Evolutionary conservation across 257 asterid genomes (phyloP), one percentile per base, ranked within the genome.

Genomic region (Fraxinus pennsylvanica): DNA sequence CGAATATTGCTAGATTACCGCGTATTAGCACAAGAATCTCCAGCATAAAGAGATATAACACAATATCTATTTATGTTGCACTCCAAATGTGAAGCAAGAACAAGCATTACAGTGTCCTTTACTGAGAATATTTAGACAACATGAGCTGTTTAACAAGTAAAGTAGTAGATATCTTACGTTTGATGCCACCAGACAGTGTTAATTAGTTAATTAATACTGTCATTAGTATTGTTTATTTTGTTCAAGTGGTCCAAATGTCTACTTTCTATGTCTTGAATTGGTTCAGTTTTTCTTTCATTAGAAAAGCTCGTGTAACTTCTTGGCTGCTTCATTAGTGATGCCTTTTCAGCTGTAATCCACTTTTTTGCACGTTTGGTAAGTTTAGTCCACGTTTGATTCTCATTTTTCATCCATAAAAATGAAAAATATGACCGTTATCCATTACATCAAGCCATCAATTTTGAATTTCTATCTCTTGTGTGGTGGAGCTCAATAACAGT

Each of bases 101-200:
- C 68, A 1, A 61, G 35, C 68, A 61, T 25, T 9, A 22, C 33
- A 61, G 19, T 82, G 82, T 82, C 80, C 68, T 69, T 30, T n/a
- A 63, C 25, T 35, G 30, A 68, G 10, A 30, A 39, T 66, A 41
- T 32, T 68, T 17, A 19, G 82, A 83, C 76, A 76, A 33, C 43
- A 71, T 80, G 75, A 83, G 84, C 82, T 80, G 86, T 66, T n/a
- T 76, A 21, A 72, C 68, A 57, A 67, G 65, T 68, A 9, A 67
- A 17, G 13, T 22, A 21, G 32, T 22, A 21, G 32, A 17, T 39
- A 33, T 71, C 76, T 79, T 19, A 63, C 78, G 71, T 74, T 74
- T 63, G 39, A 63, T 74, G 19, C 25, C 52, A 35, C 17, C 25
- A 69, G 72, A 41, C 61, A 45, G 1, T 61, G 68, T 68, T 8